Evolutionary conservation across 768 basidiomycete species (phyloP).

Genomic region (Rhodosporidiobolus sp.): DNA sequence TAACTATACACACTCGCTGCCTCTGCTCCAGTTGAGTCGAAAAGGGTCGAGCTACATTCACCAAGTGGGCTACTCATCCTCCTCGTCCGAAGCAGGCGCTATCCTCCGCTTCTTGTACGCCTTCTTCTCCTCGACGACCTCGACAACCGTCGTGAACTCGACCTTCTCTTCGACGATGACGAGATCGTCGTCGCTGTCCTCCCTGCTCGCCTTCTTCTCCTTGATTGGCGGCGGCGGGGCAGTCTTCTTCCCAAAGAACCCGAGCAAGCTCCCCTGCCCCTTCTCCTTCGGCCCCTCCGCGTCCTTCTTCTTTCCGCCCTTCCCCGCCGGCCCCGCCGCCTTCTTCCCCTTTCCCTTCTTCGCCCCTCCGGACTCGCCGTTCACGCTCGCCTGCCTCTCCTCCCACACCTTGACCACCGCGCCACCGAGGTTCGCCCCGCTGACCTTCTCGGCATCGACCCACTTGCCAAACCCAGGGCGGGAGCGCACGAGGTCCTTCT

Average conservation of each 20-base stretch:
- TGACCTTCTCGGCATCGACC: constrained; percentile 16
- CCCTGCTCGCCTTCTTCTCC: neutral
- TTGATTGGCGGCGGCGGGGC: neutral
- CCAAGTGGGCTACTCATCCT: neutral
- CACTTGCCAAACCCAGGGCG: constrained; percentile 26
- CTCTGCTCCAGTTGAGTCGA: too few species aligned
- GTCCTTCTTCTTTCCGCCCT: neutral
- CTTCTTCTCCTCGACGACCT: constrained; percentile 4
- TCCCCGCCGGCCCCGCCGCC: neutral
- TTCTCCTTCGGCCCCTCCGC: neutral
- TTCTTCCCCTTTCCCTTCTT: constrained; percentile 4
- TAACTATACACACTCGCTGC: neutral
- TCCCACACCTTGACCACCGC: constrained; percentile 39
- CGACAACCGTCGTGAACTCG: neutral
- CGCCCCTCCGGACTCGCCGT: neutral
- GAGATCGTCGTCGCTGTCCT: neutral
- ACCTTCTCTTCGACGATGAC: neutral
- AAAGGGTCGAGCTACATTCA: neutral
- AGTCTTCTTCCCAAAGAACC: neutral
- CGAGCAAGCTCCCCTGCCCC: neutral
- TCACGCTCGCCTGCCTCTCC: neutral
- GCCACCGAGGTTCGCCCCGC: constrained; percentile 25
- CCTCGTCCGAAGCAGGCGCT: constrained; percentile 25
- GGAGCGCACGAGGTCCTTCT: constrained; percentile 10
- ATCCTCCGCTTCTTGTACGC: constrained; percentile 29